Conservation (phyloP, 176 grass and related monocot genomes). For the Triticum urartu region DNA sequence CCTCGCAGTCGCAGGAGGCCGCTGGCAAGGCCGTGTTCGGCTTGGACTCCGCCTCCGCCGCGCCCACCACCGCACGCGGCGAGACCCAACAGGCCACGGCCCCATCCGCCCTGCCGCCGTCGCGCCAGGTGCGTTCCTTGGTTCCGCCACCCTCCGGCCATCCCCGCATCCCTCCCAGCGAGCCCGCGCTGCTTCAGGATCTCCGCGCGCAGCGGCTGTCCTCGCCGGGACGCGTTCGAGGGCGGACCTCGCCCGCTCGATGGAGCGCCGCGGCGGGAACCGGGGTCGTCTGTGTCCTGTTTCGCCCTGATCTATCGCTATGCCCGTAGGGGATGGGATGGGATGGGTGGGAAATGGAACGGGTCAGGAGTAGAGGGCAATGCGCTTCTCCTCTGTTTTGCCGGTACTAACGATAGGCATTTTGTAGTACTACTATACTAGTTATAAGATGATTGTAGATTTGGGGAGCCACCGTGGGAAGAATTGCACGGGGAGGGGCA, state of each 20-base stretch:
- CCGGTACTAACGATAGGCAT: no score
- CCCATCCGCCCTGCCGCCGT: not conserved
- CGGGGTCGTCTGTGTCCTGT: no score
- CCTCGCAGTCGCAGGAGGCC: no score
- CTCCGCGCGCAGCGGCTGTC: not conserved
- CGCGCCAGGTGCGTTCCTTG: conserved; percentile 4
- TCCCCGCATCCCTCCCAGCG: not conserved
- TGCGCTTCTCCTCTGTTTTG: not conserved
- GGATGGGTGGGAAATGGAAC: no score
- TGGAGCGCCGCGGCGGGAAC: no score
- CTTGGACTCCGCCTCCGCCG: not conserved
- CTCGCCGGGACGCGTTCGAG: no score
- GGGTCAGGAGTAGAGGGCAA: not conserved
- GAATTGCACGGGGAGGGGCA: not conserved
- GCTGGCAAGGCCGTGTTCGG: no score
- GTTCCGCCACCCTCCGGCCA: not conserved
- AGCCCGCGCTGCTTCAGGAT: not conserved
- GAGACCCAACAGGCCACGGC: not conserved
- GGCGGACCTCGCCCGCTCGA: not conserved
- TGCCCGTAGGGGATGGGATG: no score
- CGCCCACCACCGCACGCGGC: not conserved
- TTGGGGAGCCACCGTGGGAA: not conserved
- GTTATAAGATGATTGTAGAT: not conserved
- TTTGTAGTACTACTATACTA: no score
- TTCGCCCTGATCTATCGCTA: not conserved